A percentile compares a stretch with the other conserved stretches of the same genome.
phyloP scores from a whole-genome alignment of 2,329 filamentous ascomycete genomes.

The Macrophomina pseudophaseolina region DNA sequence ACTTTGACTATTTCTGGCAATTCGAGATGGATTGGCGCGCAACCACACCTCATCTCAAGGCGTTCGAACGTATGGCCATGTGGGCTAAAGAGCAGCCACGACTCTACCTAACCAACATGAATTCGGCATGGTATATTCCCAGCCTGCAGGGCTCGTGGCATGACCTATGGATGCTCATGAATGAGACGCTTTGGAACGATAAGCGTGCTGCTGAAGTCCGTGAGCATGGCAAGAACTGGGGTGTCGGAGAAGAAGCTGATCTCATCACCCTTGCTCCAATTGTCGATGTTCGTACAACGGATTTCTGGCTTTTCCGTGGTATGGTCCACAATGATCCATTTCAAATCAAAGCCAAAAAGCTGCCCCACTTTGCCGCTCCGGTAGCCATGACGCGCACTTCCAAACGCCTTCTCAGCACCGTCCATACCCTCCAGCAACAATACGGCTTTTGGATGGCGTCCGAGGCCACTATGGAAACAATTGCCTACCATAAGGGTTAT shows the following conservation, averaged over 20 bases:
- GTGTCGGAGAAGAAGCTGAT: conserved; percentile 87
- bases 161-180: conserved; percentile 46
- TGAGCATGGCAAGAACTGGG: conserved; percentile 83
- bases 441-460: conserved; percentile 90
- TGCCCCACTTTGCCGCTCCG: conserved; percentile 59
- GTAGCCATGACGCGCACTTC: conserved; percentile 83
- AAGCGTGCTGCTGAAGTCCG: conserved; percentile 65
- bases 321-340: conserved; percentile 67
- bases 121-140: conserved; percentile 61
- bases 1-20: conserved; percentile 82
- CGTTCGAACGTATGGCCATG: conserved; percentile 67
- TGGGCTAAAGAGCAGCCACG: conserved; percentile 61
- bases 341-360: conserved; percentile 72
- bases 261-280: conserved; percentile 90
- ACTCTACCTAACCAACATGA: conserved; percentile 64
- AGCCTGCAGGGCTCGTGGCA: conserved; percentile 57
- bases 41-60: conserved; percentile 80
- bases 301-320: conserved; percentile 61
- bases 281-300: conserved; percentile 86
- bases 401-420: conserved; percentile 77
- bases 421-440: conserved; percentile 84
- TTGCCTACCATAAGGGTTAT: conserved; percentile 86
- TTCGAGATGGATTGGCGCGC: conserved; percentile 85
- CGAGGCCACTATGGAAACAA: conserved; percentile 93
- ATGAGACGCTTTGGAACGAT: conserved; percentile 47